Evolutionary conservation across 768 basidiomycete species (phyloP), one percentile per base, ranked within the genome.

Genomic region (Xanthoconium purpureum): DNA sequence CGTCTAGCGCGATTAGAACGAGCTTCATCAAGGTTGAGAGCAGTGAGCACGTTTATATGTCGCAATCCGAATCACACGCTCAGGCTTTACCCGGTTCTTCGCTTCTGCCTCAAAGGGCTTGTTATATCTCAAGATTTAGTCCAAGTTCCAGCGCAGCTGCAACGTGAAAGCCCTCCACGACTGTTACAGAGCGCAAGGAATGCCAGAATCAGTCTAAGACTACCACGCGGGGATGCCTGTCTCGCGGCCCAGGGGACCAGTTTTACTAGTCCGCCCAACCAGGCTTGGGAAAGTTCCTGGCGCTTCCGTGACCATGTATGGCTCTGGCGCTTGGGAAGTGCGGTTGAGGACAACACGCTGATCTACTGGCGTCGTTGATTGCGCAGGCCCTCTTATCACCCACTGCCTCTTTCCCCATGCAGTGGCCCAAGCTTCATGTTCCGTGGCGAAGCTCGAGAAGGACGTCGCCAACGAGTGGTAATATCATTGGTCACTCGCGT

Each of bases 371-470:
- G 24, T 24, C 4, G 24, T 4, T 36, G 15, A 52, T 28, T 13
- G 20, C 24, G 33, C 33, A 24, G 33, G 12, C 33, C 33, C 6
- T 35, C 33, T 12, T 35, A 35, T 12, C 9, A 35, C 33, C 33
- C 33, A 35, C 9, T 44, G 43, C 14, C 24, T 28, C 43, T 13
- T 2, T 42, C 40, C 28, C 43, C 44, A 17, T 4, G 33, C 60
- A 61, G 63, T 63, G 55, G 50, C 0, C 42, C 44, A 47, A 20
- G 43, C 45, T 64, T 28, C 61, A 52, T 6, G 3, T 56, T 38
- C 55, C 54, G 11, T 54, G 53, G 63, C n/a, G 35, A 33, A 30
- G 40, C 37, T 20, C 51, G 18, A 63, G 52, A 54, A 51, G 39
- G 29, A 28, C 47, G 18, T 55, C 50, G 8, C 37, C 54, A 20